Base-by-base conservation (phyloP, 257 asterid species). In the Primulina huaijiensis region DNA sequence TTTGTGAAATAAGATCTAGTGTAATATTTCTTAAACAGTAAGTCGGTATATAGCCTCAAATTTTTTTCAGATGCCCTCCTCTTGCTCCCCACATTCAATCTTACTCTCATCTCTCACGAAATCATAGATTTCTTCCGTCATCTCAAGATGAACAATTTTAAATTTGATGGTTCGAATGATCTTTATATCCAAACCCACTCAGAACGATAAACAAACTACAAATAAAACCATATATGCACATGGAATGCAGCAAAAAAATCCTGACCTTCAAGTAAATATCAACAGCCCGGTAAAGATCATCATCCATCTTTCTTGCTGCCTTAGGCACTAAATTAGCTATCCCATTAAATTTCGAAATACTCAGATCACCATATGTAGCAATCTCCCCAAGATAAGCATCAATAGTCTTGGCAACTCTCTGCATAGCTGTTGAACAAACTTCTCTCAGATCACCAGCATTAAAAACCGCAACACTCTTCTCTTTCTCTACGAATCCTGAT, bases 211-310 rank as follows among this genome's bases (percentile, higher is more conserved):
- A 31, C 34, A 31, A 31, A 31, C 34, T 31, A 2, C 34, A 5
- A 31, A 5, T 31, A 31, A 31, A 30, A 31, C 4, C 34, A 31
- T 31, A 31, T 31, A 31, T 31, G 34, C 34, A 31, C 34, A 31
- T 4, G 34, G 34, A 31, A 31, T 4, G 34, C 34, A 31, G 34
- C 19, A 25, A 60, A 10, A 29, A 17, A 21, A 3, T n/a, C 25
- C 80, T 34, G 19, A 89, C 97, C 97, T 94, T 91, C 65, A 94
- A 80, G 78, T 72, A 94, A 76, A 91, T 88, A 69, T 94, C 99
- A 5, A 94, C 86, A 0, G 97, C 97, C n/a, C 97, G 71, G 76
- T 94, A 88, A 29, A 94, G 89, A 82, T 94, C 99, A 65, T 94
- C 99, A 35, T 94, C 95, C 29, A 75, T 87, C 71, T 86, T 91